Conservation (phyloP, 768 basidiomycete species). For the Leccinum broughii region DNA sequence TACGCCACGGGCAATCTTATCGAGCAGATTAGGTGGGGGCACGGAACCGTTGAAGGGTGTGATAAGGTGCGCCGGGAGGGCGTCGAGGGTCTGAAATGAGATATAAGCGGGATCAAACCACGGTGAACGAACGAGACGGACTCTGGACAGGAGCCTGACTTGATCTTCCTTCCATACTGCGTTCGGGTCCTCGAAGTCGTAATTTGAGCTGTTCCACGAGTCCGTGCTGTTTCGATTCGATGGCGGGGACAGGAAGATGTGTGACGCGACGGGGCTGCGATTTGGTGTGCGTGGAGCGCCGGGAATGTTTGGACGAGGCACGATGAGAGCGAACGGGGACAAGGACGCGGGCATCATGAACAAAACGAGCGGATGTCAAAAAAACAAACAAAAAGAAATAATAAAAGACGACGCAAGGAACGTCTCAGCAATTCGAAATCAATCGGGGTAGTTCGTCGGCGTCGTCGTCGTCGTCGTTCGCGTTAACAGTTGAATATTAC, state of each 20-base stretch:
- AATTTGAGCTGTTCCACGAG: constrained; percentile 83
- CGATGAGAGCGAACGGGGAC: constrained; percentile 59
- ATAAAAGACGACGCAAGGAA: constrained; percentile 26
- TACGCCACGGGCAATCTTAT: constrained; percentile 82
- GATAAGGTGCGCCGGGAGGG: constrained; percentile 78
- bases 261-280: constrained; percentile 52
- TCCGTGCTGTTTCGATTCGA: constrained; percentile 67
- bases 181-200: constrained; percentile 59
- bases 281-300: constrained; percentile 61
- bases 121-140: constrained; percentile 33
- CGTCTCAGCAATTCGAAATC: constrained; percentile 14
- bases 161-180: constrained; percentile 79
- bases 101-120: constrained; percentile 8
- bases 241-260: constrained; percentile 48
- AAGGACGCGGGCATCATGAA: constrained; percentile 43
- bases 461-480: constrained; percentile 28
- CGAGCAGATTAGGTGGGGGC: constrained; percentile 82
- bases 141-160: constrained; percentile 63
- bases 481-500: constrained; percentile 21
- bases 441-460: constrained; percentile 5
- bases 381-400: constrained; percentile 11
- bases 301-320: constrained; percentile 53
- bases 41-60: constrained; percentile 85
- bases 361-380: constrained; percentile 50
- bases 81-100: constrained; percentile 64